A percentile compares a stretch with the other conserved stretches of the same genome.
These are phyloP conservation scores for Euphorbia peplus DNA, from an alignment of 345 rosid species.

Conservation along the genomic window DNA sequence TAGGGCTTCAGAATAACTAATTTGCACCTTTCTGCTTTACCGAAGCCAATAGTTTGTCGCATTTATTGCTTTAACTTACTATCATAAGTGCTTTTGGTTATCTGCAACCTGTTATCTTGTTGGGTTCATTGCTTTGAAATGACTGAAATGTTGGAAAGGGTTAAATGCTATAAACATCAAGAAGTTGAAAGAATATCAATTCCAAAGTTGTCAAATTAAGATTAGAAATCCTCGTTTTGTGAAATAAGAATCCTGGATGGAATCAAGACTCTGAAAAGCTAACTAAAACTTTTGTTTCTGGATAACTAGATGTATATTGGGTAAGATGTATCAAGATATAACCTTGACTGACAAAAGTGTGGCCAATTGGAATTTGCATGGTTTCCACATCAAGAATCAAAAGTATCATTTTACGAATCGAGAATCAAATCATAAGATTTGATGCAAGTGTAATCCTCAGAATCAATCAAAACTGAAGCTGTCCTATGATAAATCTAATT, in stretches of 20 bases:
- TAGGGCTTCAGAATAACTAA: neutral
- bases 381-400: neutral
- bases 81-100: too few relatives aligned
- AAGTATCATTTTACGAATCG: neutral
- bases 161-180: neutral
- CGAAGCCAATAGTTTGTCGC: neutral
- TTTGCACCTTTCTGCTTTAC: neutral
- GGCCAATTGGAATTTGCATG: neutral
- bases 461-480: neutral
- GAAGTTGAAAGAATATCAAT: neutral
- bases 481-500: too few relatives aligned
- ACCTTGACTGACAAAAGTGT: neutral
- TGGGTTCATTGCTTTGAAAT: neutral
- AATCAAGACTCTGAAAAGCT: too few relatives aligned
- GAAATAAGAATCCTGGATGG: neutral
- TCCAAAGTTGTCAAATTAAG: neutral
- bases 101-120: too few relatives aligned
- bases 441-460: neutral
- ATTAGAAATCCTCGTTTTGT: neutral
- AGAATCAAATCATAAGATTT: neutral
- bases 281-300: neutral
- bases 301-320: neutral
- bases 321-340: neutral
- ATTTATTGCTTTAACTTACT: neutral
- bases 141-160: neutral